Percentiles rank a stretch among this genome's conserved stretches.
phyloP scores from a whole-genome alignment of 441 rosid species.

The Macaranga tanarius region DNA sequence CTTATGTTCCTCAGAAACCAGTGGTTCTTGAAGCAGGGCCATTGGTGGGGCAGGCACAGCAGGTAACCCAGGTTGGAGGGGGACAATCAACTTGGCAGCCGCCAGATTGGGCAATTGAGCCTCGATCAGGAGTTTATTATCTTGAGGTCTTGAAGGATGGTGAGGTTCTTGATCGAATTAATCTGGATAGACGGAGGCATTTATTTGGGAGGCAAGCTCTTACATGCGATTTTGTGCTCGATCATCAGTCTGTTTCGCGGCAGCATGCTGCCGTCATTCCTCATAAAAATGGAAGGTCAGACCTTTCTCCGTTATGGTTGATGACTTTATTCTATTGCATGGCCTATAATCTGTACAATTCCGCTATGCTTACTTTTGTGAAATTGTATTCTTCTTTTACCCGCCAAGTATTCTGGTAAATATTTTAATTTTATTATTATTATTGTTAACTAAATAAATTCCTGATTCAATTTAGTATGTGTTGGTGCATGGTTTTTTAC shows the following conservation, averaged over 20 bases:
- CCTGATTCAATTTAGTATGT: neutral
- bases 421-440: neutral
- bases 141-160: slow-evolving; percentile 92
- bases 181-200: slow-evolving; percentile 70
- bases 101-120: slow-evolving; percentile 97
- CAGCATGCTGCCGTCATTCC: slow-evolving; percentile 97
- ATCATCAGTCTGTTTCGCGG: slow-evolving; percentile 95
- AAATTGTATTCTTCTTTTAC: neutral
- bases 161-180: slow-evolving; percentile 73
- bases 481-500: neutral
- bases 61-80: slow-evolving; percentile 66
- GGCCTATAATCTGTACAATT: neutral
- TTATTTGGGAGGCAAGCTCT: slow-evolving; percentile 85
- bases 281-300: slow-evolving; percentile 90
- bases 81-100: slow-evolving; percentile 97
- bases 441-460: neutral
- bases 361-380: neutral
- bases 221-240: slow-evolving; percentile 89
- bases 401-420: neutral
- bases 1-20: slow-evolving; percentile 32
- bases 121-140: slow-evolving; percentile 74
- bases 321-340: neutral
- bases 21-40: slow-evolving; percentile 41
- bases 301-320: slow-evolving; percentile 12
- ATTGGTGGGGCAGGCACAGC: slow-evolving; percentile 45